phyloP scores from a whole-genome alignment of 2,329 filamentous ascomycete genomes.

The Penicillium sp. region DNA sequence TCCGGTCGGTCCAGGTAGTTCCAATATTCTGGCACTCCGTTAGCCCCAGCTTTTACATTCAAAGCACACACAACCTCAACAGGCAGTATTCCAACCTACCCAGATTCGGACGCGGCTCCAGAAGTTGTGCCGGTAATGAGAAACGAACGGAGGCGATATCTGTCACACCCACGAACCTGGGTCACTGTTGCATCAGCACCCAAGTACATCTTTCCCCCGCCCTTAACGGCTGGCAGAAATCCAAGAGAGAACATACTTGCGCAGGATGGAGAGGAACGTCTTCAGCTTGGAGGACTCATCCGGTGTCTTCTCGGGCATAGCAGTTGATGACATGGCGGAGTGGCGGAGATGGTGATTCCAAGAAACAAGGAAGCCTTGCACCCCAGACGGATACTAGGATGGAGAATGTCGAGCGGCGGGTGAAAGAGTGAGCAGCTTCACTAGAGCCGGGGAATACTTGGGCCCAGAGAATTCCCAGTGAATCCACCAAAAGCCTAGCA shows the following conservation, averaged over 20 bases:
- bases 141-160: constrained; percentile 96
- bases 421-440: too few relatives aligned
- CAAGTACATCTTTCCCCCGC: not conserved
- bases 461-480: too few relatives aligned
- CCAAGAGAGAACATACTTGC: constrained; percentile 64
- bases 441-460: too few relatives aligned
- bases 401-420: not conserved
- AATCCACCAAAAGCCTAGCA: constrained; percentile 9
- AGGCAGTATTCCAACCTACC: constrained; percentile 42
- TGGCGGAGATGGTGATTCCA: constrained; percentile 4
- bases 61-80: not conserved
- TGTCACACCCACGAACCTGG: constrained; percentile 88
- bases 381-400: not conserved
- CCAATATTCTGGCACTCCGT: constrained; percentile 73
- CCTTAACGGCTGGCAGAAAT: not conserved
- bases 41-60: not conserved
- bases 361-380: not conserved
- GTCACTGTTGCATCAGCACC: constrained; percentile 13
- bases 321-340: constrained; percentile 31
- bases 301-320: constrained; percentile 53
- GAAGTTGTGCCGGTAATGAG: constrained; percentile 88
- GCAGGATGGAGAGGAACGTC: constrained; percentile 82
- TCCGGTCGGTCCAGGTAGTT: constrained; percentile 95
- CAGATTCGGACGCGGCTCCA: constrained; percentile 93
- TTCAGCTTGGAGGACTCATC: constrained; percentile 86